Evolutionary conservation across 2,329 filamentous ascomycete species (phyloP), one percentile per base, ranked within the genome.

Genomic region (Alternaria solani): DNA sequence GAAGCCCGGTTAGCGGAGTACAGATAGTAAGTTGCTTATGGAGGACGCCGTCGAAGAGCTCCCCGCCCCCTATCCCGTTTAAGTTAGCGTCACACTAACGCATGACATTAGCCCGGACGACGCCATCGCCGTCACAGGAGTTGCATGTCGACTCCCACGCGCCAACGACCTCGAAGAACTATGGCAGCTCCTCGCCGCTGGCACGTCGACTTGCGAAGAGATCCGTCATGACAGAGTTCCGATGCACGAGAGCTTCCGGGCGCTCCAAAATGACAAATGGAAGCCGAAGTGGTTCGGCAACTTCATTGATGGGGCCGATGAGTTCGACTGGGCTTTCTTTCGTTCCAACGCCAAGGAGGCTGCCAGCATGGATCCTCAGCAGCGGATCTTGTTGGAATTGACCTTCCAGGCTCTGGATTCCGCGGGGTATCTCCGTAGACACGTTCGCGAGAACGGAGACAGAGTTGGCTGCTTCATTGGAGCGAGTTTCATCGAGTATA

Each of bases 381-480:
- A 75, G 38, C 62, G 74, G 2, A 55, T 71, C 11, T 41, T 71
- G 3, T 56, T 77, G 12, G 65, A 76, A 51, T 49, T 69, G 6
- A 60, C 67, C 0, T 76, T 72, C 38, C 70, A 80, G 61, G 76
- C 79, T 3, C 57, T 86, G 3, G 78, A 80, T 48, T 74, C 69
- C 34, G 69, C 63, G 8, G 75, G 74, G 3, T 70, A 62, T 55
- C 61, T 61, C 49, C 62, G 52, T 36, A 65, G 23, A 34, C 59
- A 58, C 34, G 42, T 9, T 43, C 54, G 38, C 14, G 54, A 44
- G 46, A 36, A 25, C n/a, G 71, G 26, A 57, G 66, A 59, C 26
- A 49, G 53, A 23, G 69, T 77, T n/a, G 77, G 75, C 1, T 73
- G 71, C 47, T 79, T 72, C 43, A 64, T 79, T 7, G 77, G 76